Conservation (phyloP, 352 stramenopile species). For the Pythium coloratum region DNA sequence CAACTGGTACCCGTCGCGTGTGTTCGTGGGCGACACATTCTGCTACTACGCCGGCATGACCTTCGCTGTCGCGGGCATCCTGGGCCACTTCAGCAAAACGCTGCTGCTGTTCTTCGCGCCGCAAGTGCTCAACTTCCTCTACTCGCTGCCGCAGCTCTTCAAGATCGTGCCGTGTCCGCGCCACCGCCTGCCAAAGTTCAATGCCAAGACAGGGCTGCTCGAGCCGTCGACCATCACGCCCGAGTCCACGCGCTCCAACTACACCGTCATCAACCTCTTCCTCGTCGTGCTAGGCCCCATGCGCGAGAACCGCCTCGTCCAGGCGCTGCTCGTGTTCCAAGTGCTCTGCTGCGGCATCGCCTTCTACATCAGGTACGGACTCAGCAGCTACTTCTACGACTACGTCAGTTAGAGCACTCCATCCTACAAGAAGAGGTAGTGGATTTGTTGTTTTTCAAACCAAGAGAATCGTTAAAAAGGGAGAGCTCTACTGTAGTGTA, state of each 20-base stretch:
- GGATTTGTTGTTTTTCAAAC: too few relatives aligned
- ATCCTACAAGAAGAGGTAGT: background rate
- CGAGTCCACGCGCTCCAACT: slow-evolving; percentile 80
- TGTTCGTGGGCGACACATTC: slow-evolving; percentile 99
- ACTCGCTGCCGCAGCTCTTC: slow-evolving; percentile 97
- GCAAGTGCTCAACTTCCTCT: slow-evolving; percentile 99
- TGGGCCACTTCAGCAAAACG: slow-evolving; percentile 99
- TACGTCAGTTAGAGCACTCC: slow-evolving; percentile 29
- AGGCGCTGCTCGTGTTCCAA: slow-evolving; percentile 75
- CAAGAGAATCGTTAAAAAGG: background rate
- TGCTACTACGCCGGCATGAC: slow-evolving; percentile 99
- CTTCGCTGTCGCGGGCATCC: slow-evolving; percentile 95
- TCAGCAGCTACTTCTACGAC: slow-evolving; percentile 89
- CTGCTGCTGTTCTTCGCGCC: slow-evolving; percentile 98
- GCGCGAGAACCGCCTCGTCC: slow-evolving; percentile 71
- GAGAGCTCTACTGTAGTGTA: slow-evolving; percentile 3
- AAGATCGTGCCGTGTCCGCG: slow-evolving; percentile 97
- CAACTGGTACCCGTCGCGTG: slow-evolving; percentile 97
- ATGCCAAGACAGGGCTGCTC: slow-evolving; percentile 90
- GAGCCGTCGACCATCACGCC: slow-evolving; percentile 92
- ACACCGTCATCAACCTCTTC: slow-evolving; percentile 89
- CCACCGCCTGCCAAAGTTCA: slow-evolving; percentile 96
- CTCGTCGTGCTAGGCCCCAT: slow-evolving; percentile 84
- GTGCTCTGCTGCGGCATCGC: slow-evolving; percentile 65
- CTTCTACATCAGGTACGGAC: slow-evolving; percentile 84